These are phyloP conservation scores for Aspergillus arachidicola DNA, from an alignment of 2,329 filamentous ascomycete species.

Conservation along the genomic window DNA sequence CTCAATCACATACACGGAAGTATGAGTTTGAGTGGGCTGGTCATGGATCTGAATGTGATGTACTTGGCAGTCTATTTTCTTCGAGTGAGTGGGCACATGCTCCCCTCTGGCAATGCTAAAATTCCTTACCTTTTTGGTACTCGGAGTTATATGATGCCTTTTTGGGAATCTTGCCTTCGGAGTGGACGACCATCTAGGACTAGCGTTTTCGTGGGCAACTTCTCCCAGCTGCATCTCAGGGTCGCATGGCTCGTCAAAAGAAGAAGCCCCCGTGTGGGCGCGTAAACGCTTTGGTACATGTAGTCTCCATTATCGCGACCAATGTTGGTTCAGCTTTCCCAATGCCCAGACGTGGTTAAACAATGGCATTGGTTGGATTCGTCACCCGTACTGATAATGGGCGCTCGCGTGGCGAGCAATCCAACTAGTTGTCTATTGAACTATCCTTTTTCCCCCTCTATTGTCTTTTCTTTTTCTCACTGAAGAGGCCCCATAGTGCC, in stretches of 20 bases:
- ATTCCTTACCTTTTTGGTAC: neutral
- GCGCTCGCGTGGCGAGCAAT: neutral
- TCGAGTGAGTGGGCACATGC: neutral
- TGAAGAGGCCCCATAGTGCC: neutral
- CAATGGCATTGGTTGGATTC: neutral
- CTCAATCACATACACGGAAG: neutral
- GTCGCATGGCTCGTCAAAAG: neutral
- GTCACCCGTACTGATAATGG: neutral
- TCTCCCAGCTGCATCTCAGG: neutral
- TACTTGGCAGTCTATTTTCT: neutral
- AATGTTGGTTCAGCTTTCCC: neutral
- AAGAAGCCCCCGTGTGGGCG: neutral
- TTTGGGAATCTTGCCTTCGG: rapidly evolving
- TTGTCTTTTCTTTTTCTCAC: neutral
- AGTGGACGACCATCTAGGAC: neutral
- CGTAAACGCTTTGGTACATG: neutral
- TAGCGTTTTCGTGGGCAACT: neutral
- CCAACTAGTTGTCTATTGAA: no score
- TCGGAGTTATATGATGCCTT: neutral
- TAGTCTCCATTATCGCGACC: neutral
- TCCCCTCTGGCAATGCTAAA: neutral
- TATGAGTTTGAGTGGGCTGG: neutral
- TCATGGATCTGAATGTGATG: neutral
- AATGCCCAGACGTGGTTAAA: neutral
- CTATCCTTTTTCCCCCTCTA: neutral